Evolutionary conservation across 495 filamentous ascomycete species (phyloP), one percentile per base, ranked within the genome.

Genomic region (Elaphomyces granulatus): DNA sequence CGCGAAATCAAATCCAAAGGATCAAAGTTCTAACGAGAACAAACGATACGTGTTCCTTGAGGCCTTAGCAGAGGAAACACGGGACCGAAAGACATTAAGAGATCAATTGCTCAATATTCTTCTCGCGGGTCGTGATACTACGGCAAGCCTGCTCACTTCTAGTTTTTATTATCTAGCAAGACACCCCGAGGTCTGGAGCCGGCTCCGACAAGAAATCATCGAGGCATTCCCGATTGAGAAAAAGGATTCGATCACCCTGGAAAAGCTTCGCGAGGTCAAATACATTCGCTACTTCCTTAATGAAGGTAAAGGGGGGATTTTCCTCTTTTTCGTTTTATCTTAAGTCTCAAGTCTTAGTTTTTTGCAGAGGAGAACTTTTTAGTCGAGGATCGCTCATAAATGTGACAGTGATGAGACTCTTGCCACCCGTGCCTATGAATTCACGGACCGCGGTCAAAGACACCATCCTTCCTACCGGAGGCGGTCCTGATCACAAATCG

Each of bases 61-160:
- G 19, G 61, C 58, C 20, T 48, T 69, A 1, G 52, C 50, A 3
- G 49, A 51, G 4, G 37, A 45, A 10, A 66, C 61, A 3, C 52
- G 49, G n/a, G 61, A 66, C 21, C 59, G 56, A 4, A 49, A 68
- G 23, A 64, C 71, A 40, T 62, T 82, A 9, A 66, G 77, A 46
- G 65, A 67, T 37, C 70, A 81, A 41, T 53, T 72, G 9, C 62
- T 82, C 43, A 74, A 79, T 40, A 49, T 74, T 30, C 53, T 74
- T 6, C 54, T 64, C 14, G 71, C 71, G 0, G 71, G 70, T 1
- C 67, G 75, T 2, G 78, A 82, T 41, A 80, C 77, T 3, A 81
- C 77, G 3, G 78, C 71, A 4, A 66, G 71, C 2, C 56, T 74
- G 2, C 61, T 81, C 8, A 70, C 72, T 36, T 78, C 68, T 63